Conservation (phyloP, 2,329 filamentous ascomycete genomes). For the Coniochaeta ligniaria region DNA sequence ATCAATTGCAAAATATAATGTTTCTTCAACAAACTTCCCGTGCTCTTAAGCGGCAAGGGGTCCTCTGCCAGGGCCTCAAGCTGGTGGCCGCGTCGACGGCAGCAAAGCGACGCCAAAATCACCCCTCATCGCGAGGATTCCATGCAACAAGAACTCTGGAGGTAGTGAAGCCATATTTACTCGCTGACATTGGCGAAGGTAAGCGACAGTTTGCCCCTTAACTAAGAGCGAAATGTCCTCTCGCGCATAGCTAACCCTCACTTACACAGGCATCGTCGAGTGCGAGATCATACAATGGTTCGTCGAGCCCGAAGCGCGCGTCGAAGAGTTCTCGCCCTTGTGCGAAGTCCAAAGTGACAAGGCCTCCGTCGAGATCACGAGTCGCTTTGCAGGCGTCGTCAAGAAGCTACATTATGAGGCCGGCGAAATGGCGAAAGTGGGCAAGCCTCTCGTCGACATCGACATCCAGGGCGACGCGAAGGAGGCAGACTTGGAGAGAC, state of each 20-base stretch:
- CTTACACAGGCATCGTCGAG: slow-evolving; percentile 78
- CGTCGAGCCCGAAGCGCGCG: slow-evolving; percentile 86
- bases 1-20: slow-evolving; percentile 30
- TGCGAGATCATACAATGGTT: slow-evolving; percentile 99
- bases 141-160: slow-evolving; percentile 40
- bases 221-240: slow-evolving; percentile 61
- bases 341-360: slow-evolving; percentile 99
- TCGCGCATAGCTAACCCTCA: slow-evolving; percentile 5
- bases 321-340: slow-evolving; percentile 95
- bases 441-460: slow-evolving; percentile 90
- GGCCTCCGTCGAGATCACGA: slow-evolving; percentile 85
- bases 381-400: slow-evolving; percentile 88
- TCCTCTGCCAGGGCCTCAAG: slow-evolving; percentile 27
- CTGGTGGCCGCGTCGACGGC: slow-evolving; percentile 1
- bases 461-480: slow-evolving; percentile 77
- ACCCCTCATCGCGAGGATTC: slow-evolving; percentile 32
- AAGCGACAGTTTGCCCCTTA: slow-evolving; percentile 48
- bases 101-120: not conserved
- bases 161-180: slow-evolving; percentile 69
- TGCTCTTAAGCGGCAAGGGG: slow-evolving; percentile 43
- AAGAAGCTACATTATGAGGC: slow-evolving; percentile 95
- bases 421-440: slow-evolving; percentile 93
- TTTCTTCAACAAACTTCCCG: slow-evolving; percentile 47
- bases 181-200: slow-evolving; percentile 87
- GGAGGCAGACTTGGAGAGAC: slow-evolving; percentile 45